Conservation (phyloP, 2,329 filamentous ascomycete genomes). For the Aspergillus sergii region DNA sequence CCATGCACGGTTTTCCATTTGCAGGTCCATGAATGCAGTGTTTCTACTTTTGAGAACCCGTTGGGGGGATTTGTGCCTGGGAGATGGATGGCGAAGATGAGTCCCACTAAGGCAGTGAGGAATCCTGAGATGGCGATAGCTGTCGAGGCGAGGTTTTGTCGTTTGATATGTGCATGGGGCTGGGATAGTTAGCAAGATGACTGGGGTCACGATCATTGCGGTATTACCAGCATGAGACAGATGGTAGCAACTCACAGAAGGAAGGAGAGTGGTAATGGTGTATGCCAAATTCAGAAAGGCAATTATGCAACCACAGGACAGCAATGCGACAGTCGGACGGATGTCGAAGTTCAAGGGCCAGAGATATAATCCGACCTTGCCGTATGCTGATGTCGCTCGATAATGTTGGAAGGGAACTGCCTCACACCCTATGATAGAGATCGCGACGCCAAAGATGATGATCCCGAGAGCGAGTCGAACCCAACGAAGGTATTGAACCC, state of each 20-base stretch:
- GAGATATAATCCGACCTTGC: conserved; percentile 36
- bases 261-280: conserved; percentile 34
- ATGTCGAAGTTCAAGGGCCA: conserved; percentile 48
- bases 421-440: conserved; percentile 40
- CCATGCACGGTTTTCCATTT: conserved; percentile 36
- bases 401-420: conserved; percentile 44
- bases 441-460: conserved; percentile 31
- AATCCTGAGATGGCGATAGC: conserved; percentile 39
- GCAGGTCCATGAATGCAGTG: conserved; percentile 46
- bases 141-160: conserved; percentile 38
- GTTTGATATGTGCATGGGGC: conserved; percentile 39
- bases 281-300: conserved; percentile 36
- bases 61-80: conserved; percentile 32
- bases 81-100: conserved; percentile 38
- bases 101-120: conserved; percentile 35
- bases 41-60: conserved; percentile 37
- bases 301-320: conserved; percentile 42
- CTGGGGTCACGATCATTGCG: too few species aligned
- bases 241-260: conserved; percentile 34
- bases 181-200: too few species aligned
- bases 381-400: conserved; percentile 38
- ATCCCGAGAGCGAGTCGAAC: conserved; percentile 37
- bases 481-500: conserved; percentile 36
- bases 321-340: conserved; percentile 40
- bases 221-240: not conserved